These are phyloP conservation scores for Peterozyma toletana DNA, from an alignment of 805 yeast species.

Conservation along the genomic window DNA sequence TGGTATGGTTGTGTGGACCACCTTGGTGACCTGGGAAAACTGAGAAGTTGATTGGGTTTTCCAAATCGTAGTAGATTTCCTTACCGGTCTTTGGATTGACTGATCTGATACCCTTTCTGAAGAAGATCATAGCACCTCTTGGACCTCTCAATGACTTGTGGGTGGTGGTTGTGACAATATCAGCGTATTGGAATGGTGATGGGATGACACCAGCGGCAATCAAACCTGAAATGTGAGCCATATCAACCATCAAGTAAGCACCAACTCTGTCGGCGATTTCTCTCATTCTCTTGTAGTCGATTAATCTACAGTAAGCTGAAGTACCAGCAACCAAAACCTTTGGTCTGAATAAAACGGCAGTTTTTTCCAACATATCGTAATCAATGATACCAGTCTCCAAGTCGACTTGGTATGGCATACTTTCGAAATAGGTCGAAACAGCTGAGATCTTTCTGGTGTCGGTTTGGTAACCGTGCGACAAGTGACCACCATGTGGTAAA, in stretches of 20 bases:
- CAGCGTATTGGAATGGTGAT: conserved; percentile 95
- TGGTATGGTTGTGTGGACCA: conserved; percentile 99
- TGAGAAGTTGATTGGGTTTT: conserved; percentile 91
- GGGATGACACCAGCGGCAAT: conserved; percentile 94
- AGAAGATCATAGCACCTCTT: conserved; percentile 99
- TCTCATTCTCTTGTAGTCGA: conserved; percentile 95
- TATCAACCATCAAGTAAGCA: conserved; percentile 92
- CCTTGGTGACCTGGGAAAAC: conserved; percentile 99
- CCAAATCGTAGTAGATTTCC: conserved; percentile 85
- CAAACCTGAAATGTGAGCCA: conserved; percentile 98
- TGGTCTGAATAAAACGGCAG: conserved; percentile 90
- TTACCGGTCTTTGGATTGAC: conserved; percentile 86
- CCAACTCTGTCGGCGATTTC: conserved; percentile 96
- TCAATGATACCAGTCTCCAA: conserved; percentile 91
- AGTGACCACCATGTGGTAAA: conserved; percentile 97
- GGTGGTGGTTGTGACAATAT: conserved; percentile 96
- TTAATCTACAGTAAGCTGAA: conserved; percentile 93
- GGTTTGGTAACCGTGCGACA: conserved; percentile 98
- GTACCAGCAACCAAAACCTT: conserved; percentile 97
- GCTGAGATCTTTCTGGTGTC: conserved; percentile 89
- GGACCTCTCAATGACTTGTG: conserved; percentile 99
- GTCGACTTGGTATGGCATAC: conserved; percentile 96
- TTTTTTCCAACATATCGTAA: conserved; percentile 89
- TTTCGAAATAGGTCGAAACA: conserved; percentile 93
- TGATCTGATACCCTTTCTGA: conserved; percentile 91